Percentiles rank a stretch among this genome's conserved stretches.
These are phyloP conservation scores for Aegilops longissima DNA, from an alignment of 176 grass and related monocot species.

Conservation along the genomic window DNA sequence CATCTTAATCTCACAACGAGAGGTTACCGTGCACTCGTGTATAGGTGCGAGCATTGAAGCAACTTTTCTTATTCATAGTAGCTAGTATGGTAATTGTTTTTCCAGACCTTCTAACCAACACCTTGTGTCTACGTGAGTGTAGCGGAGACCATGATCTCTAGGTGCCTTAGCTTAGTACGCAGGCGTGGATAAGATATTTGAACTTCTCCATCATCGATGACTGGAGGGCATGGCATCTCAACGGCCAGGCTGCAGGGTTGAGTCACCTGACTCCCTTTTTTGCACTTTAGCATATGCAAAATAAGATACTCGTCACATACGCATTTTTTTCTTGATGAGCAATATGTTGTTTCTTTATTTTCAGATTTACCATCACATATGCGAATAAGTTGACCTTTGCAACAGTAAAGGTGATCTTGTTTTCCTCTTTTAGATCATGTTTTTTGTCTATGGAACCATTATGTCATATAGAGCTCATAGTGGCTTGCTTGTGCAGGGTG, in stretches of 20 bases:
- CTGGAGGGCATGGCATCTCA: conserved; percentile 58
- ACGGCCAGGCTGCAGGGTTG: conserved; percentile 52
- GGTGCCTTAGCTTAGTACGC: conserved; percentile 42
- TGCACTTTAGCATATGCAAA: neutral
- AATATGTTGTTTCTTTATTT: neutral
- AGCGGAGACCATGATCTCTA: conserved; percentile 54
- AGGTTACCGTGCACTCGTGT: conserved; percentile 51
- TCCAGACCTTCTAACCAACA: neutral
- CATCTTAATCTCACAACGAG: conserved; percentile 39
- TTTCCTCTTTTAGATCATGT: neutral
- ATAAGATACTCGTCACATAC: neutral
- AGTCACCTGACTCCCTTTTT: neutral
- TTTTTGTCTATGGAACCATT: neutral
- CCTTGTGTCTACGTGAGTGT: neutral
- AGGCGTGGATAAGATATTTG: conserved; percentile 54
- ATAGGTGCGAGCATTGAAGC: conserved; percentile 25
- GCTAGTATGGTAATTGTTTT: neutral
- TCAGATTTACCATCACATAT: conserved; percentile 39
- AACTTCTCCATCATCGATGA: conserved; percentile 45
- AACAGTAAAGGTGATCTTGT: conserved; percentile 42
- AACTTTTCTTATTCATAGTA: neutral
- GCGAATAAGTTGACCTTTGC: conserved; percentile 50
- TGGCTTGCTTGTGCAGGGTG: conserved; percentile 29
- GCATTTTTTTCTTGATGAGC: neutral
- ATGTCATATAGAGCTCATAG: neutral